Conservation (phyloP, 495 filamentous ascomycete species). For the Ascobolus immersus region DNA sequence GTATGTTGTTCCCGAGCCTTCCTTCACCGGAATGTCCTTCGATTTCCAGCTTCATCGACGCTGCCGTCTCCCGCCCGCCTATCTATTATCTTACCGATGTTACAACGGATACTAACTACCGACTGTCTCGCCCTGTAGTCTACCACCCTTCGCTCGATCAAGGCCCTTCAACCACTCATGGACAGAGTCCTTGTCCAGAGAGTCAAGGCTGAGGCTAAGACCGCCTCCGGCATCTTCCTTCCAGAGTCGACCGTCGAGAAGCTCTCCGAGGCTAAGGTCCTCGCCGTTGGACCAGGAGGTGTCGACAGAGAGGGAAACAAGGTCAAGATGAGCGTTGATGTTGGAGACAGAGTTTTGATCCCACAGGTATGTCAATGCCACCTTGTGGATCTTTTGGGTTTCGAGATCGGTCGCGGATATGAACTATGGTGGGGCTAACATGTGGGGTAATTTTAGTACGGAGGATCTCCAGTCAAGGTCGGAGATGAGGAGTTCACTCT, state of each 20-base stretch:
- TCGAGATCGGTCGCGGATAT: conserved; percentile 3
- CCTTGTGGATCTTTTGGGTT: conserved; percentile 1
- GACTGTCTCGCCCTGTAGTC: too few relatives aligned
- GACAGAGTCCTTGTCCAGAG: conserved; percentile 97
- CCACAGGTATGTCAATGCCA: conserved; percentile 45
- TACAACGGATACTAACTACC: too few relatives aligned
- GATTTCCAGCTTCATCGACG: too few relatives aligned
- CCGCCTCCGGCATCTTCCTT: conserved; percentile 84
- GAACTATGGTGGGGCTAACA: conserved; percentile 1
- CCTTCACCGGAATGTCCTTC: too few relatives aligned
- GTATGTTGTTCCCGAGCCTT: too few relatives aligned
- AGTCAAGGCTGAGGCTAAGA: conserved; percentile 90
- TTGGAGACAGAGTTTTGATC: conserved; percentile 86
- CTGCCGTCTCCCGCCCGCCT: too few relatives aligned
- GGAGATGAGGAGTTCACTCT: conserved; percentile 89
- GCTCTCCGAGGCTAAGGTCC: conserved; percentile 83
- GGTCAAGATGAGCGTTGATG: conserved; percentile 47
- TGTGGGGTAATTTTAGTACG: conserved; percentile 37
- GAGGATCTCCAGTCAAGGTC: conserved; percentile 86
- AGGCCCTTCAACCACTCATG: conserved; percentile 80
- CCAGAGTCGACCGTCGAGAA: conserved; percentile 95
- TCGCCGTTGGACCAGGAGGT: conserved; percentile 77
- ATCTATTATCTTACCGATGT: too few relatives aligned
- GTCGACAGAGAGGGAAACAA: conserved; percentile 71
- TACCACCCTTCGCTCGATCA: conserved; percentile 76